Evolutionary conservation across 768 basidiomycete genomes (phyloP), one percentile per base, ranked within the genome.

Genomic region (Boletus subparvulus): DNA sequence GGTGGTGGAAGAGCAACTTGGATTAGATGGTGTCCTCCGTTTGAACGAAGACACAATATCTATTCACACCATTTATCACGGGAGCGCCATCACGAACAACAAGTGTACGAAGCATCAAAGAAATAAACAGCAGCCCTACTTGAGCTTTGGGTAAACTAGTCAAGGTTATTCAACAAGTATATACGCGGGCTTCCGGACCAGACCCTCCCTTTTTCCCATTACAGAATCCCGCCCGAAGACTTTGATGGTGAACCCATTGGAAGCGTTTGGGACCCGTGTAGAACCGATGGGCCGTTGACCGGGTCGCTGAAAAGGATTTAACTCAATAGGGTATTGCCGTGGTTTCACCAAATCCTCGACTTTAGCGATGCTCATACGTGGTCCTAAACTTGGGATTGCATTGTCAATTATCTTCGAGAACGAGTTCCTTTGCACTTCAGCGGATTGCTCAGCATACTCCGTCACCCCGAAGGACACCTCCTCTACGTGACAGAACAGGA

Each of bases 41-140:
- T 86, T 91, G 85, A 92, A 92, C 17, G 87, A 88, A 59, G 86
- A 87, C 88, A 90, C 89, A 7, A 28, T 7, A 28, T 59, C 4
- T 11, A 37, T n/a, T 65, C 60, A 64, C 63, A 21, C 5, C 12
- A 16, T 10, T 42, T 37, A 52, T 60, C 52, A 62, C 35, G 35
- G 32, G 10, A 32, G 32, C 32, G 32, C 32, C 32, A 11, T 28
- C 28, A 28, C 28, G 28, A 28, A 32, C 32, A 32, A 32, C 32
- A 32, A 32, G 32, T 32, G 32, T 10, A 11, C 3, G 12, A 43
- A 45, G 9, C 16, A 47, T n/a, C 4, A 32, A 35, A 28, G 6
- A 11, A 33, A 26, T 5, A 37, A 54, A 44, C 6, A 16, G 12
- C 16, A 0, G 33, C 21, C 19, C 13, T 24, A 12, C 33, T 44